A percentile compares a stretch with the other conserved stretches of the same genome.
These are phyloP conservation scores for Aspergillus tamarii DNA, from an alignment of 2,329 filamentous ascomycete species.

Conservation along the genomic window DNA sequence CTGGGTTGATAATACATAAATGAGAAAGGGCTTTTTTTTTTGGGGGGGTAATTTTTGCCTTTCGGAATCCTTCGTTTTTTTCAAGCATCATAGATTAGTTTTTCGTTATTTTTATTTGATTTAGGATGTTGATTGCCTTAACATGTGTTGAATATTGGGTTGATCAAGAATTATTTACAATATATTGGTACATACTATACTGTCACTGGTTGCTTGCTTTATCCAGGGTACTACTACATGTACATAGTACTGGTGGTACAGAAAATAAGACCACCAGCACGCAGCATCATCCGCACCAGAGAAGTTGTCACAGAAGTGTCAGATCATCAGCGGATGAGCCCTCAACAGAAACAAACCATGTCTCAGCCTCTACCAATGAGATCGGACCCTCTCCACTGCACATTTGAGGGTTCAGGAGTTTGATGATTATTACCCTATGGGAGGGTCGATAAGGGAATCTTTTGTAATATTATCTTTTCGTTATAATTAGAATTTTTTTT, in stretches of 20 bases:
- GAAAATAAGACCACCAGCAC: not conserved
- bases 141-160: not conserved
- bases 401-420: conserved; percentile 22
- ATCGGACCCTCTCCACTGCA: conserved; percentile 17
- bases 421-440: conserved; percentile 9
- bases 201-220: not conserved
- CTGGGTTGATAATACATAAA: not conserved
- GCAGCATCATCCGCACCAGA: conserved; percentile 7
- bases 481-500: conserved; percentile 6
- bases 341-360: conserved; percentile 36
- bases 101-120: not conserved
- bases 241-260: not conserved
- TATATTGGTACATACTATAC: not conserved
- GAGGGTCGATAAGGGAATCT: not conserved
- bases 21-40: not conserved
- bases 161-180: not conserved
- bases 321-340: conserved; percentile 22
- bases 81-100: not conserved
- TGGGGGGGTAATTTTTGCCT: too few relatives aligned
- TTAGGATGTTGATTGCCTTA: not conserved
- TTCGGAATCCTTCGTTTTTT: not conserved
- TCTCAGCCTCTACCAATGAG: conserved; percentile 35
- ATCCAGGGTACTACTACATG: not conserved
- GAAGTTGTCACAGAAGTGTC: conserved; percentile 25
- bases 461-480: not conserved